A percentile compares a stretch with the other conserved stretches of the same genome.
Evolutionary conservation across 306 rosid genomes (phyloP).

Genomic region (Abrus pulchellus): DNA sequence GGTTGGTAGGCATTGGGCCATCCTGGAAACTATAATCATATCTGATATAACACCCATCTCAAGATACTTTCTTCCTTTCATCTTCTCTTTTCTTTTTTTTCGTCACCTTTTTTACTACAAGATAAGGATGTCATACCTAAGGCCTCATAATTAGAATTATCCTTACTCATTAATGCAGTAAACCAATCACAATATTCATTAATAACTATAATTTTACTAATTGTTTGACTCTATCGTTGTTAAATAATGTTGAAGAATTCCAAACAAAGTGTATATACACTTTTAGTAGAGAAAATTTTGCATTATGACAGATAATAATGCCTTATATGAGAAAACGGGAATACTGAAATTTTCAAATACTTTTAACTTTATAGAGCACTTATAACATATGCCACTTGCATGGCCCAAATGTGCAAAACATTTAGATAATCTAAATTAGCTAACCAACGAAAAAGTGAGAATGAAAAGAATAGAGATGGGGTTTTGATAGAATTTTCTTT

Average conservation of each 20-base stretch:
- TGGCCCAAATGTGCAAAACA: constrained; percentile 21
- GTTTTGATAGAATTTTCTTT: constrained; percentile 41
- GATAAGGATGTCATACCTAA: constrained; percentile 48
- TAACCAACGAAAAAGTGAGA: constrained; percentile 37
- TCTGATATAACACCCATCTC: constrained; percentile 39
- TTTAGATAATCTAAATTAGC: constrained; percentile 36
- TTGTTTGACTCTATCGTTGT: background rate
- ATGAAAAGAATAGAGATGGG: constrained; percentile 34
- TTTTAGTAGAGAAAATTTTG: background rate
- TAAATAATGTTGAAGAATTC: background rate
- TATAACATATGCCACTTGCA: constrained; percentile 42
- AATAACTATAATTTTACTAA: background rate
- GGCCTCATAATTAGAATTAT: background rate
- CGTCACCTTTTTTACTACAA: constrained; percentile 41
- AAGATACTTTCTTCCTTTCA: constrained; percentile 42
- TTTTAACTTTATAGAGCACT: constrained; percentile 46
- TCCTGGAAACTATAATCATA: constrained; percentile 29
- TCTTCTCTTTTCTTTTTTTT: constrained; percentile 28
- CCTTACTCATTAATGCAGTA: background rate
- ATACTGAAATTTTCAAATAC: constrained; percentile 6
- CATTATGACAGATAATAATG: background rate
- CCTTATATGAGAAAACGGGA: background rate
- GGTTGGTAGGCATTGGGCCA: constrained; percentile 53
- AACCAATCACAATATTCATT: constrained; percentile 8
- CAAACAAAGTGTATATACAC: background rate